phyloP scores from a whole-genome alignment of 2,329 filamentous ascomycete genomes.

The Aspergillus felis region DNA sequence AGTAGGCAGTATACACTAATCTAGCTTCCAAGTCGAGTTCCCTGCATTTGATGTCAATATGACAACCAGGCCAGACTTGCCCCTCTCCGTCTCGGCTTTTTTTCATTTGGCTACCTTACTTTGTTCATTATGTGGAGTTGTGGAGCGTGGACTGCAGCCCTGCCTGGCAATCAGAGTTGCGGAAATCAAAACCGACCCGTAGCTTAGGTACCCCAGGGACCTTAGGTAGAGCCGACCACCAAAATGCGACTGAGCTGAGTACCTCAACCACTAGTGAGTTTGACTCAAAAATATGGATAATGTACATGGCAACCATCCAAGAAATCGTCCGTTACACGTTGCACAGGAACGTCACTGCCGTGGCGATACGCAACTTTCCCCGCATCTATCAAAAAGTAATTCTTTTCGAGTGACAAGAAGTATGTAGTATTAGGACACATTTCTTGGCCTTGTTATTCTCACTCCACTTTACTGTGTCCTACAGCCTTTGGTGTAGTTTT shows the following conservation, averaged over 20 bases:
- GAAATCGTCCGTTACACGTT: background rate
- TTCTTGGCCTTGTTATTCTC: too few relatives aligned
- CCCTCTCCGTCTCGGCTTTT: background rate
- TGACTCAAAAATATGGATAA: background rate
- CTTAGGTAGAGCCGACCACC: background rate
- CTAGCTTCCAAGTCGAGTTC: background rate
- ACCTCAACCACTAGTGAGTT: background rate
- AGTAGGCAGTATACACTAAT: background rate
- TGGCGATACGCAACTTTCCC: background rate
- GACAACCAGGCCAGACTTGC: background rate
- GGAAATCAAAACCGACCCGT: background rate
- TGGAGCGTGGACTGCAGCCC: too few relatives aligned
- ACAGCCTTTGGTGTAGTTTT: background rate
- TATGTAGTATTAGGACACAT: background rate
- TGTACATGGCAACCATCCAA: background rate
- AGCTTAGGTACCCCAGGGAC: too few relatives aligned
- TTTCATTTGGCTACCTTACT: too few relatives aligned
- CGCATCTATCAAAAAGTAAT: background rate
- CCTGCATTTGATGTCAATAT: background rate
- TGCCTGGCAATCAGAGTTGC: background rate
- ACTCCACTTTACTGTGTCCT: too few relatives aligned
- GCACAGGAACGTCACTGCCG: background rate
- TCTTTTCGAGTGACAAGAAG: background rate
- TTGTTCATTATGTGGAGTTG: background rate
- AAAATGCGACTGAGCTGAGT: background rate